Conservation (phyloP, 2,329 filamentous ascomycete genomes). For the Ascochyta clinopodiicola region DNA sequence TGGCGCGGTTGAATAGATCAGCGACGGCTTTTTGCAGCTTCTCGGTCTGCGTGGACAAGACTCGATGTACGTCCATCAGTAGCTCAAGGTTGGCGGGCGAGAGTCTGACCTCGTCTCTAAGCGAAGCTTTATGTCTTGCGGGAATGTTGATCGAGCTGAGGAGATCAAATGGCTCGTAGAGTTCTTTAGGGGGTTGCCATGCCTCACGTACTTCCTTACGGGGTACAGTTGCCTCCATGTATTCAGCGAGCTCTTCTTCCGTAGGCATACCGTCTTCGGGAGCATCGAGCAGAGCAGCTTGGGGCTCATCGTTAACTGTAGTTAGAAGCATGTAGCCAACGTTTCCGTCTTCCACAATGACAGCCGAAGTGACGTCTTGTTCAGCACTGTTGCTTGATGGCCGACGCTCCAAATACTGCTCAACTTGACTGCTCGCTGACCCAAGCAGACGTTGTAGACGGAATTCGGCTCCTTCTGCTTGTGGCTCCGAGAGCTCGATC, state of each 20-base stretch:
- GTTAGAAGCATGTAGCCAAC: conserved; percentile 65
- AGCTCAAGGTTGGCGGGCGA: conserved; percentile 74
- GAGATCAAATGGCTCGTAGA: conserved; percentile 65
- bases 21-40: conserved; percentile 72
- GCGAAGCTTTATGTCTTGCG: conserved; percentile 64
- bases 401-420: conserved; percentile 54
- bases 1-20: conserved; percentile 74
- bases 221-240: conserved; percentile 26
- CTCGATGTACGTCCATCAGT: conserved; percentile 74
- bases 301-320: conserved; percentile 54
- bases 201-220: conserved; percentile 65
- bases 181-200: conserved; percentile 68
- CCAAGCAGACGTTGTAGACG: conserved; percentile 64
- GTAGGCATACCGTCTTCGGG: conserved; percentile 46
- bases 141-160: conserved; percentile 65
- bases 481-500: conserved; percentile 61
- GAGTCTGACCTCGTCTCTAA: conserved; percentile 72
- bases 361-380: conserved; percentile 53
- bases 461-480: conserved; percentile 61
- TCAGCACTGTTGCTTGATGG: conserved; percentile 20
- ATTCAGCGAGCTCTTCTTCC: conserved; percentile 37
- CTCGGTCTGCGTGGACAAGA: conserved; percentile 73
- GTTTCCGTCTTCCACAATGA: conserved; percentile 64
- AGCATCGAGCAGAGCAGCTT: conserved; percentile 60
- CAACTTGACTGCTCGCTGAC: conserved; percentile 56